phyloP scores from a whole-genome alignment of 768 basidiomycete species.

The Lentinula raphanica region DNA sequence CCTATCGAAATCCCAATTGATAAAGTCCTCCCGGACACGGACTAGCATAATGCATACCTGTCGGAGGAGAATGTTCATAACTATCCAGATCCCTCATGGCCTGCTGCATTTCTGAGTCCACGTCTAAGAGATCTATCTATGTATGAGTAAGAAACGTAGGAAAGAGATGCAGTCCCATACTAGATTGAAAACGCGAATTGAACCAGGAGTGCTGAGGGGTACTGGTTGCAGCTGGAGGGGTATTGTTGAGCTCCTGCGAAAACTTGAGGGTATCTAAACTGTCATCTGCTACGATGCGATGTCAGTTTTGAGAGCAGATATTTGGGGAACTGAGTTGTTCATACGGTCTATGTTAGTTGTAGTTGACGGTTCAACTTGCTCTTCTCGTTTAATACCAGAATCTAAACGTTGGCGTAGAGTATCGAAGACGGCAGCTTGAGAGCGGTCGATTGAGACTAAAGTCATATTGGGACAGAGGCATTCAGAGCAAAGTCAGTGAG shows the following conservation, averaged over 20 bases:
- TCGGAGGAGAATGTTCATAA: constrained; percentile 36
- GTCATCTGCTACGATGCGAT: constrained; percentile 14
- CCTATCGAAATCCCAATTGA: neutral
- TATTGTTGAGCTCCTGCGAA: constrained; percentile 33
- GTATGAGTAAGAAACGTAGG: neutral
- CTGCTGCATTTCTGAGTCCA: constrained; percentile 69
- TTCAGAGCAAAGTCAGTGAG: neutral
- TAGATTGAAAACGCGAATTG: constrained; percentile 48
- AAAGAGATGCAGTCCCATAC: constrained; percentile 28
- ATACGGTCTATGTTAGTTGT: constrained; percentile 25
- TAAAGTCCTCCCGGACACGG: neutral
- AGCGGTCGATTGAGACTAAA: constrained; percentile 8
- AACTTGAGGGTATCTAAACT: constrained; percentile 35
- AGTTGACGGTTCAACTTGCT: constrained; percentile 27
- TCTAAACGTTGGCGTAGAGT: constrained; percentile 25
- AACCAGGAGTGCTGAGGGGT: constrained; percentile 53
- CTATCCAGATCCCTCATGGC: constrained; percentile 53
- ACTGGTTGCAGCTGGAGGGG: constrained; percentile 47
- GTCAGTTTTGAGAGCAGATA: constrained; percentile 9
- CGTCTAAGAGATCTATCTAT: constrained; percentile 55
- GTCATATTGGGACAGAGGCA: neutral
- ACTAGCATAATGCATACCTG: neutral
- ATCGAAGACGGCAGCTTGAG: constrained; percentile 37
- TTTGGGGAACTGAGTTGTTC: constrained; percentile 16
- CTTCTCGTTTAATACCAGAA: constrained; percentile 34